phyloP scores from a whole-genome alignment of 352 stramenopile genomes.

The Phytophthora constricta region DNA sequence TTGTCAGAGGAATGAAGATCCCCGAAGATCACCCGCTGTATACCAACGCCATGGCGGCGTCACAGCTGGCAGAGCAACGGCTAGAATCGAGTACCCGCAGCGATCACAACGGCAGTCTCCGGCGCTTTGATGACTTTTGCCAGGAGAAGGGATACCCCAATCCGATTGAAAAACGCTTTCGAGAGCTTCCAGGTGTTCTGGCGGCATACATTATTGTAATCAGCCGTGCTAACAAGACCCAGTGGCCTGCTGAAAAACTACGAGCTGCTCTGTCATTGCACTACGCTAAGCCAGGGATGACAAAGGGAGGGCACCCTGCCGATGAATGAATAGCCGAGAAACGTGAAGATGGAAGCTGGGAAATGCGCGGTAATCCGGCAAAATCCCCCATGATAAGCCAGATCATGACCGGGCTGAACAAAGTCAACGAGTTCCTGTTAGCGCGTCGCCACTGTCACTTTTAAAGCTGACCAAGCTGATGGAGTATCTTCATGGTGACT shows the following conservation, averaged over 20 bases:
- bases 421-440: constrained; percentile 7
- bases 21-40: too few species aligned
- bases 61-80: constrained; percentile 24
- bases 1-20: too few species aligned
- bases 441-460: constrained; percentile 13
- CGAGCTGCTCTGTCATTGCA: constrained; percentile 4
- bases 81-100: constrained; percentile 21
- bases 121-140: constrained; percentile 30
- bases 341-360: not conserved
- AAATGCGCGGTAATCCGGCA: constrained; percentile 6
- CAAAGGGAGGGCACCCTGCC: constrained; percentile 9
- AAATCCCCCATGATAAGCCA: constrained; percentile 3
- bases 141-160: constrained; percentile 18
- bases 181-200: constrained; percentile 25
- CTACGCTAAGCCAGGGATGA: constrained; percentile 21
- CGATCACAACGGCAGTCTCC: constrained; percentile 32
- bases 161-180: constrained; percentile 27
- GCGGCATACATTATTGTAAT: constrained; percentile 33
- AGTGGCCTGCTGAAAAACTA: constrained; percentile 15
- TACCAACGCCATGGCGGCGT: constrained; percentile 19
- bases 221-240: not conserved
- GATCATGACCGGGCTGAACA: constrained; percentile 12
- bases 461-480: constrained; percentile 7
- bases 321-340: constrained; percentile 10
- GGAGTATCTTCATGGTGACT: constrained; percentile 6